Percentiles rank a stretch among this genome's conserved stretches.
Evolutionary conservation across 2,329 filamentous ascomycete species (phyloP).

Genomic region (Colletotrichum sp.): DNA sequence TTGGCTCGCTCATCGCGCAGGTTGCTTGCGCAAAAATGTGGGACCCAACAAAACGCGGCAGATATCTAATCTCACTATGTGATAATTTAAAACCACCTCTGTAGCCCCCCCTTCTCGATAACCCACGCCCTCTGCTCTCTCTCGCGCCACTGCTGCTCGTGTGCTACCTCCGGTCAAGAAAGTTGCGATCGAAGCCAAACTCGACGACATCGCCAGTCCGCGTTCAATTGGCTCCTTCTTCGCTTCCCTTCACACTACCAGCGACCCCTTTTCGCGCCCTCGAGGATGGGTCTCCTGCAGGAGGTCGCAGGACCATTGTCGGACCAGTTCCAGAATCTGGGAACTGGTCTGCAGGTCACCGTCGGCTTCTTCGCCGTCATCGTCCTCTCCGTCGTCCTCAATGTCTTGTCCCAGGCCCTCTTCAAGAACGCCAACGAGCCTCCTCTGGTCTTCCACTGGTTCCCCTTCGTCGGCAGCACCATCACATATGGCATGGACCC

Average conservation of each 20-base stretch:
- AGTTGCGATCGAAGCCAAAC: neutral
- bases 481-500: slow-evolving; percentile 95
- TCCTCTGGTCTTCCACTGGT: slow-evolving; percentile 80
- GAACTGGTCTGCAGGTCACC: slow-evolving; percentile 51
- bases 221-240: neutral
- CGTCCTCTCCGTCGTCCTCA: slow-evolving; percentile 69
- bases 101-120: slow-evolving; percentile 2
- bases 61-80: slow-evolving; percentile 19
- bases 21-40: slow-evolving; percentile 9
- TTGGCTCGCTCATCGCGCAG: neutral
- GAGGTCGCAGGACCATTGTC: slow-evolving; percentile 54
- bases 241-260: neutral
- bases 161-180: neutral
- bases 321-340: slow-evolving; percentile 54
- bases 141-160: neutral
- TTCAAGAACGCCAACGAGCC: slow-evolving; percentile 84
- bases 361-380: slow-evolving; percentile 49
- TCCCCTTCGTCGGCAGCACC: slow-evolving; percentile 88
- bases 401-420: slow-evolving; percentile 80
- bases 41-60: slow-evolving; percentile 18
- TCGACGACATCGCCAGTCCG: neutral
- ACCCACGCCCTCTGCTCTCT: neutral
- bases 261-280: slow-evolving; percentile 19
- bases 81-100: slow-evolving; percentile 19
- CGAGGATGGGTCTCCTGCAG: slow-evolving; percentile 60